phyloP scores from a whole-genome alignment of 2,329 filamentous ascomycete species.

The Claviceps maximensis region DNA sequence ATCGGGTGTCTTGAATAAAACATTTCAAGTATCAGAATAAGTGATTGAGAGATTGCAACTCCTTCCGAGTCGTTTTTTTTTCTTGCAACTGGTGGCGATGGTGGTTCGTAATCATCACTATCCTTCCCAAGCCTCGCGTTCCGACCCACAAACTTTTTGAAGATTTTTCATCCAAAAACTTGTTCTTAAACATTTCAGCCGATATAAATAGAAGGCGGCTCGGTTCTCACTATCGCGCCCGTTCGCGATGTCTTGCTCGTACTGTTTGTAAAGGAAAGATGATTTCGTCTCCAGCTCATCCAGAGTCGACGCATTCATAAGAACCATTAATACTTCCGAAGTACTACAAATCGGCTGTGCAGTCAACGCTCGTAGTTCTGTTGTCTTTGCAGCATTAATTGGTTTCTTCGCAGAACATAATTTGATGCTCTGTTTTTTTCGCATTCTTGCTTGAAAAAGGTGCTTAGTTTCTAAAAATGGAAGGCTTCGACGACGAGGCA shows the following conservation, averaged over 20 bases:
- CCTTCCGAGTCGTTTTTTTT: neutral
- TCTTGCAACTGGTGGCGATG: neutral
- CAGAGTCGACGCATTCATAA: conserved; percentile 14
- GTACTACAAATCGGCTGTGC: neutral
- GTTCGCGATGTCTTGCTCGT: conserved; percentile 15
- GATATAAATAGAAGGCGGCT: conserved; percentile 20
- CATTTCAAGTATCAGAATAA: neutral
- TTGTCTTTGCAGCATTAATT: neutral
- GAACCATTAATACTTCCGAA: conserved; percentile 10
- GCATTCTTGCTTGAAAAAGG: neutral
- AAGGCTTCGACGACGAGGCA: conserved; percentile 19
- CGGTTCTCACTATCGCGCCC: conserved; percentile 11
- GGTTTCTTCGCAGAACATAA: neutral
- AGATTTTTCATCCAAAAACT: conserved; percentile 19
- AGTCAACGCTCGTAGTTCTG: neutral
- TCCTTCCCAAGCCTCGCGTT: neutral
- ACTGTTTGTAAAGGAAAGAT: conserved; percentile 19
- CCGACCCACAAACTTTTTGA: neutral
- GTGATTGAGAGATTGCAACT: neutral
- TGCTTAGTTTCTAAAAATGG: conserved; percentile 11
- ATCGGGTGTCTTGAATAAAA: neutral
- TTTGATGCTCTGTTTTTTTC: neutral
- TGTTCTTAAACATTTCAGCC: conserved; percentile 13
- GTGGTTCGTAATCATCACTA: neutral
- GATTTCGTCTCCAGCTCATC: conserved; percentile 14